Evolutionary conservation across 1,284 basidiomycete species (phyloP), one percentile per base, ranked within the genome.

Genomic region (Cutaneotrichosporon arboriforme): DNA sequence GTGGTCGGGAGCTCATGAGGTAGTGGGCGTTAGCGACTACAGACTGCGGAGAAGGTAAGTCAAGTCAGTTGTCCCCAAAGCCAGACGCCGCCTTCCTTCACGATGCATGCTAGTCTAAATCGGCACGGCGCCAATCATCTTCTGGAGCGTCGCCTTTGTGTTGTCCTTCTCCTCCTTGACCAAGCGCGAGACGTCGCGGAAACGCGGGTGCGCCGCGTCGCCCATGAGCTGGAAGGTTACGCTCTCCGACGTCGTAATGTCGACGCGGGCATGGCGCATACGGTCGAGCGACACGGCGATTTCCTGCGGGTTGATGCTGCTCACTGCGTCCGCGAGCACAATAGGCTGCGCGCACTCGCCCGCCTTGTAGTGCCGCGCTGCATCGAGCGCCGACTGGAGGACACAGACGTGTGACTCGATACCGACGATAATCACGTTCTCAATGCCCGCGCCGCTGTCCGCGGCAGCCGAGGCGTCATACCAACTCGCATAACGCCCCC

Each of bases 331-430:
- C 15, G 87, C 86, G 37, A 92, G 77, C 40, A 94, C 81, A 65
- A 83, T 80, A 44, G 61, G 72, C 17, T 77, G 50, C 10, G 53
- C 51, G 34, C 33, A 20, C 22, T 34, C 45, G 20, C 71, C 86
- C 72, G 20, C 90, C 33, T 22, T 35, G 17, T 7, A 13, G 13
- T 18, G 15, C 18, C 52, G 44, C 20, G 44, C 44, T 4, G 22
- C 77, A 52, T 86, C 83, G 8, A 90, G 77, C 0, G 85, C 79
- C 1, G 88, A 87, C 74, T 93, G 90, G 4, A 89, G 79, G 9
- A 96, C 83, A 67, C 92, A 97, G 54, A 97, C 84, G 64, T 96
- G 92, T 2, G 86, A 81, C 86, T 92, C 90, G 54, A 93, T 91
- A 26, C 91, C 91, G 63, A 90, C 83, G 4, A 96, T 74, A 22